These are phyloP conservation scores for Bolboschoenoplectus hybrid DNA, from an alignment of 202 grass and related monocot genomes.

Conservation along the genomic window DNA sequence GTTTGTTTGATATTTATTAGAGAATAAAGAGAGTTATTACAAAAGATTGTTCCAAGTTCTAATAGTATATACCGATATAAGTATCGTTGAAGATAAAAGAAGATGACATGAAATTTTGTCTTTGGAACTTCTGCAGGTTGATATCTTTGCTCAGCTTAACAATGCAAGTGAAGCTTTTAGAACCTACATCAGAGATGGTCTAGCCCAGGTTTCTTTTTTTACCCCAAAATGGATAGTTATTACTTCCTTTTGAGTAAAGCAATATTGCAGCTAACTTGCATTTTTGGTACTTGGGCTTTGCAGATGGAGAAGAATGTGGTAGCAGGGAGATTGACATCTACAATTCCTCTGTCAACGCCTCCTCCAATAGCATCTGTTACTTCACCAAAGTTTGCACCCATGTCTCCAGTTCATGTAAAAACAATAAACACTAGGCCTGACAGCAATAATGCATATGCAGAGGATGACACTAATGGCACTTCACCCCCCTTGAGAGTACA, in stretches of 20 bases:
- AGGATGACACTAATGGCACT: constrained; percentile 52
- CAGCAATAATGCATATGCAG: constrained; percentile 32
- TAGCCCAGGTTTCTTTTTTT: constrained; percentile 67
- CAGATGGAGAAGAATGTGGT: constrained; percentile 96
- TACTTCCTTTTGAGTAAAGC: background rate
- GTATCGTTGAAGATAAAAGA: constrained; percentile 1
- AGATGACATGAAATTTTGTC: background rate
- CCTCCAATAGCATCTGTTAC: constrained; percentile 83
- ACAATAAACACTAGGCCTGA: constrained; percentile 52
- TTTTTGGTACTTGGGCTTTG: constrained; percentile 35
- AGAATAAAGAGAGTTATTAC: background rate
- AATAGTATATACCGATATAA: background rate
- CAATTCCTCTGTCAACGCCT: constrained; percentile 84
- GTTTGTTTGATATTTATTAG: constrained; percentile 2
- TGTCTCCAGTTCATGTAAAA: constrained; percentile 89
- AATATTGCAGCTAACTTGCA: constrained; percentile 20
- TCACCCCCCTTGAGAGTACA: constrained; percentile 53
- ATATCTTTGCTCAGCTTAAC: constrained; percentile 99
- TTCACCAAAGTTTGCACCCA: constrained; percentile 84
- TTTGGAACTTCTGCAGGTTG: constrained; percentile 61
- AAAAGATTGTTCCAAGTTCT: constrained; percentile 12
- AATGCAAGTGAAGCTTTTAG: constrained; percentile 99
- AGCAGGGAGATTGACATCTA: constrained; percentile 83
- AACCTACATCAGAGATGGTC: constrained; percentile 96
- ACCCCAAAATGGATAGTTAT: background rate